A percentile compares a stretch with the other conserved stretches of the same genome.
Conservation (phyloP, 2,329 filamentous ascomycete species). For the Xenosphaeropsis pyriputrescens region DNA sequence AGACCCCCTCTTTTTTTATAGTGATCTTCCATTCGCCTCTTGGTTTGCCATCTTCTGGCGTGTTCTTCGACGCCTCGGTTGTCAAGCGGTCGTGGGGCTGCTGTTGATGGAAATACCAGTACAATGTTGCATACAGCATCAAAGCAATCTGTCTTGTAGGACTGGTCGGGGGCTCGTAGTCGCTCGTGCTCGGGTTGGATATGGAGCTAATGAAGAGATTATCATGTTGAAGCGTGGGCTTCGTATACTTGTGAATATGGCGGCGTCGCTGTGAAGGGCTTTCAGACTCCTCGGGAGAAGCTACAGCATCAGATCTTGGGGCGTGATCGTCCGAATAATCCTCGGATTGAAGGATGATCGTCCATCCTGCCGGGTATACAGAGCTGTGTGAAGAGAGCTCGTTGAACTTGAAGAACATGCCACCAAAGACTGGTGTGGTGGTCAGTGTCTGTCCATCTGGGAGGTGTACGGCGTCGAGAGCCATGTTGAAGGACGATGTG, state of each 20-base stretch:
- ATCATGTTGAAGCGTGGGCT: constrained; percentile 65
- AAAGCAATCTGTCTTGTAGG: constrained; percentile 84
- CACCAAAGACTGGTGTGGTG: constrained; percentile 79
- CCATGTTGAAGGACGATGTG: constrained; percentile 7
- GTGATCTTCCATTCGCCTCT: constrained; percentile 77
- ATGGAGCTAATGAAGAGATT: constrained; percentile 85
- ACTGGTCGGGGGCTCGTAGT: constrained; percentile 67
- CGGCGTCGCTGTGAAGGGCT: constrained; percentile 15
- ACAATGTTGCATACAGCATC: constrained; percentile 91
- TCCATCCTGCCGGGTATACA: constrained; percentile 78
- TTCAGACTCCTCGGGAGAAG: constrained; percentile 16
- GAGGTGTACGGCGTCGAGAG: constrained; percentile 40
- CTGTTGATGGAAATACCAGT: constrained; percentile 93
- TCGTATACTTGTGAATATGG: constrained; percentile 49
- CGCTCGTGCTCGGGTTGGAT: constrained; percentile 64
- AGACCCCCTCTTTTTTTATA: constrained; percentile 75
- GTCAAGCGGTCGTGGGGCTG: constrained; percentile 51
- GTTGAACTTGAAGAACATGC: constrained; percentile 75
- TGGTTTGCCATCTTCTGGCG: constrained; percentile 56
- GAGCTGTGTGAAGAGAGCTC: constrained; percentile 55
- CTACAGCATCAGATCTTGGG: constrained; percentile 12
- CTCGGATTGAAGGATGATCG: constrained; percentile 68
- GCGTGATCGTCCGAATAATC: constrained; percentile 13
- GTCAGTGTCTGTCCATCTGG: constrained; percentile 79
- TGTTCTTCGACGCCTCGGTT: constrained; percentile 47